phyloP scores from a whole-genome alignment of 768 basidiomycete genomes.

The Udeniomyces megalosporus region DNA sequence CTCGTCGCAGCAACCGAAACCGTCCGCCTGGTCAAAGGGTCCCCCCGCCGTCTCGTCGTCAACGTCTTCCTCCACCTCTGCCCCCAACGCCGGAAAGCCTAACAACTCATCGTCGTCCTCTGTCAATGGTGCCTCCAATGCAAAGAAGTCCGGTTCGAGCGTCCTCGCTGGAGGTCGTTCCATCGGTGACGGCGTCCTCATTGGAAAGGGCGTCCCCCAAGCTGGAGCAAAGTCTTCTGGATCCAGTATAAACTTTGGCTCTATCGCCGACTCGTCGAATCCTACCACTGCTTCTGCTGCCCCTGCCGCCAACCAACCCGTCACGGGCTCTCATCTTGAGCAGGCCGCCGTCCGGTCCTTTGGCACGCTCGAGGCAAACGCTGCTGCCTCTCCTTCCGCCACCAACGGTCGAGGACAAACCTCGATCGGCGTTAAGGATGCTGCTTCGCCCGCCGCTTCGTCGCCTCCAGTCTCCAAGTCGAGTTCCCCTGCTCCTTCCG shows the following conservation, averaged over 20 bases:
- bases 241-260: constrained; percentile 69
- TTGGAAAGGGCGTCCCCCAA: constrained; percentile 47
- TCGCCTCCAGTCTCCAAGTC: not conserved
- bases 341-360: constrained; percentile 23
- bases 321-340: constrained; percentile 37
- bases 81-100: constrained; percentile 43
- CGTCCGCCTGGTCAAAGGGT: constrained; percentile 78
- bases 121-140: constrained; percentile 12
- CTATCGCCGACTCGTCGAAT: constrained; percentile 63
- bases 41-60: constrained; percentile 51
- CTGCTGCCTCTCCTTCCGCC: too few relatives aligned
- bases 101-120: constrained; percentile 44
- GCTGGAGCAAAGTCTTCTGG: constrained; percentile 46
- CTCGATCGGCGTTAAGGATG: constrained; percentile 47
- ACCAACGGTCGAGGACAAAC: too few relatives aligned
- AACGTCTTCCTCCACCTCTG: constrained; percentile 44
- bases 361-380: constrained; percentile 35
- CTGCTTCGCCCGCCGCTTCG: constrained; percentile 54
- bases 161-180: constrained; percentile 39
- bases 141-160: constrained; percentile 35
- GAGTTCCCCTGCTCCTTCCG: constrained; percentile 7
- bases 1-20: constrained; percentile 13
- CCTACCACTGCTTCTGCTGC: constrained; percentile 62
- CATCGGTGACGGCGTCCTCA: constrained; percentile 11
- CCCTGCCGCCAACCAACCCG: constrained; percentile 53